Evolutionary conservation across 2,329 filamentous ascomycete species (phyloP).

Genomic region (Colletotrichum godetiae): DNA sequence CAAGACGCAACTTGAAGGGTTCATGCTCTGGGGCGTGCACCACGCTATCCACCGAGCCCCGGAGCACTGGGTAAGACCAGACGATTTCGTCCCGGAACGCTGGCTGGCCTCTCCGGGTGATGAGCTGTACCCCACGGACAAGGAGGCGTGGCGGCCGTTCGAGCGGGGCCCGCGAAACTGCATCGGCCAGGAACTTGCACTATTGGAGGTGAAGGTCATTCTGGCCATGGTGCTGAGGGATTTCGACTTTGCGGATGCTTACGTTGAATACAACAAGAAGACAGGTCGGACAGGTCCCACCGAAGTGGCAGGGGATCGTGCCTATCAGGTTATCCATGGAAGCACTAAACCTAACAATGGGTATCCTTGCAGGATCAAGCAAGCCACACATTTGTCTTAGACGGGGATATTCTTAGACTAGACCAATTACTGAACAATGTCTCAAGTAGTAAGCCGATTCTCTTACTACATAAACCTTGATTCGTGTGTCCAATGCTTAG

Average conservation of each 20-base stretch:
- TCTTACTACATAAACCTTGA: not conserved
- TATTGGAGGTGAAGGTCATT: slow-evolving; percentile 62
- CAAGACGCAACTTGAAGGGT: slow-evolving; percentile 51
- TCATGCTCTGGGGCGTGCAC: slow-evolving; percentile 40
- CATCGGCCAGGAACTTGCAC: slow-evolving; percentile 51
- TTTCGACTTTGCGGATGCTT: slow-evolving; percentile 3
- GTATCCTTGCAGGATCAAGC: slow-evolving; percentile 4
- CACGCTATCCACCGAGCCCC: slow-evolving; percentile 50
- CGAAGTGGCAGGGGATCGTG: slow-evolving; percentile 8
- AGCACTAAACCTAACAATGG: slow-evolving; percentile 6
- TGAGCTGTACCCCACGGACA: slow-evolving; percentile 43
- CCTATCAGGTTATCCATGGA: slow-evolving; percentile 3
- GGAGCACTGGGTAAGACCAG: slow-evolving; percentile 50
- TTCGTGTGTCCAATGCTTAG: not conserved
- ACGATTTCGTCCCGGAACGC: slow-evolving; percentile 55
- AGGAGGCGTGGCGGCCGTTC: slow-evolving; percentile 63
- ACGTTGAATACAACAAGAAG: slow-evolving; percentile 2
- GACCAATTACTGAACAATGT: not conserved
- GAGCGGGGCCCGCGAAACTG: slow-evolving; percentile 39
- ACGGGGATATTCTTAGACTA: not conserved
- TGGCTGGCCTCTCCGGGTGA: slow-evolving; percentile 48
- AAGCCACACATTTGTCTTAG: not conserved
- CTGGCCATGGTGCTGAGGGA: slow-evolving; percentile 53
- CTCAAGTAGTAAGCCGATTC: not conserved
- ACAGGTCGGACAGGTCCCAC: not conserved